Base-by-base conservation (phyloP, 768 basidiomycete species). In the Neoboletus brunneissimus region DNA sequence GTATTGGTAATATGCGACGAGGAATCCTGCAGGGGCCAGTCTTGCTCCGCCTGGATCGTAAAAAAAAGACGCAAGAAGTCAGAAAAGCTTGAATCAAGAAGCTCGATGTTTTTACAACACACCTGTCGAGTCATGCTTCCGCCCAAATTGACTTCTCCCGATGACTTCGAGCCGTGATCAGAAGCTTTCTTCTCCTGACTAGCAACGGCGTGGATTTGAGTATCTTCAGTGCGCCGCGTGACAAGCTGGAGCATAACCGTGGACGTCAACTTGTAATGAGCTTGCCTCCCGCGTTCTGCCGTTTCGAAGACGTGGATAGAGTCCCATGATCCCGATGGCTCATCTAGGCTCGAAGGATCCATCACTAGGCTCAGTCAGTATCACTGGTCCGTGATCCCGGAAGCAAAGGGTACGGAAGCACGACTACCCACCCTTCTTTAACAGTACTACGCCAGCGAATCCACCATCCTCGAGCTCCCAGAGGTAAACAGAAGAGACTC, bases 121-220 rank as follows among this genome's bases (percentile, higher is more conserved):
- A 93, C 94, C 81, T 98, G 95, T 67, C 97, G 81, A 49, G 96
- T 98, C 94, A 98, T 93, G 69, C 92, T 97, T 40, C 97, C 97
- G 63, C 95, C 93, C 62, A 99, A 69, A 61, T 80, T 87, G 10
- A 96, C 83, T 68, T 89, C 85, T 11, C 93, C 93, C 31, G 86
- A 81, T 48, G 80, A 76, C 69, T 82, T 87, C 75, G 76, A 78
- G 25, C 75, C 75, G 40, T 80, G 77, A 54, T 77, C 75, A 32
- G 72, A 69, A 40, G 61, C 63, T 44, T 76, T 77, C 58, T 75
- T 77, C 40, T 73, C 72, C 31, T 66, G 55, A 51, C 55, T 65
- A 58, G 58, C 54, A 41, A 62, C 31, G 29, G 53, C 16, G n/a
- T 58, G 35, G 10, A 44, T 48, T 48, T 59, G 62, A 38, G 41